Evolutionary conservation across 495 filamentous ascomycete genomes (phyloP).

Genomic region (Daldinia decipiens): DNA sequence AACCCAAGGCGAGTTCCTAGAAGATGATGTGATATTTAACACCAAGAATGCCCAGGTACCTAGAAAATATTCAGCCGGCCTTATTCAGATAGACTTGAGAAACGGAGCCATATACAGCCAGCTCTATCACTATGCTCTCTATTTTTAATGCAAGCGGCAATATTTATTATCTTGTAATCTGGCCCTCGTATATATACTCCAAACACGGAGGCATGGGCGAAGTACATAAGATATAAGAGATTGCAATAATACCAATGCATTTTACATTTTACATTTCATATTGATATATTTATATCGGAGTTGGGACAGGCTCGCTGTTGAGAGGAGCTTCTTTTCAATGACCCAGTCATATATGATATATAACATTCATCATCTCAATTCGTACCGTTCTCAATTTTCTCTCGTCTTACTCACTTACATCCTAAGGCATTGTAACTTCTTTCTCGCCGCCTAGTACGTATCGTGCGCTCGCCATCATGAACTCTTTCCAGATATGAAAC

Average conservation of each 20-base stretch:
- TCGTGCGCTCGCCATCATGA: constrained; percentile 37
- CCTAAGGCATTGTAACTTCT: constrained; percentile 23
- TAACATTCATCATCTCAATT: neutral
- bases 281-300: neutral
- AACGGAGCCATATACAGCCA: neutral
- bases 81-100: neutral
- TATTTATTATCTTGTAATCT: neutral
- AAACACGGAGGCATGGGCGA: neutral
- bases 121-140: neutral
- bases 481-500: constrained; percentile 38
- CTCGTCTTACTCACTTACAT: neutral
- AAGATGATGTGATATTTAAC: constrained; percentile 7
- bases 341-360: neutral
- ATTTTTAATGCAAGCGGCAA: neutral
- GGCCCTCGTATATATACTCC: neutral
- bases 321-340: neutral
- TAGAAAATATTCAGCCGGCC: neutral
- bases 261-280: neutral
- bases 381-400: neutral
- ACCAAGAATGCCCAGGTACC: neutral
- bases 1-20: constrained; percentile 33
- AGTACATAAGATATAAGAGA: neutral
- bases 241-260: neutral
- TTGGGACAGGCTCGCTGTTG: neutral
- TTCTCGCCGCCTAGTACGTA: constrained; percentile 24